Percentiles rank a stretch among this genome's conserved stretches.
Conservation (phyloP, 2,329 filamentous ascomycete genomes). For the Dothidotthia symphoricarpi region DNA sequence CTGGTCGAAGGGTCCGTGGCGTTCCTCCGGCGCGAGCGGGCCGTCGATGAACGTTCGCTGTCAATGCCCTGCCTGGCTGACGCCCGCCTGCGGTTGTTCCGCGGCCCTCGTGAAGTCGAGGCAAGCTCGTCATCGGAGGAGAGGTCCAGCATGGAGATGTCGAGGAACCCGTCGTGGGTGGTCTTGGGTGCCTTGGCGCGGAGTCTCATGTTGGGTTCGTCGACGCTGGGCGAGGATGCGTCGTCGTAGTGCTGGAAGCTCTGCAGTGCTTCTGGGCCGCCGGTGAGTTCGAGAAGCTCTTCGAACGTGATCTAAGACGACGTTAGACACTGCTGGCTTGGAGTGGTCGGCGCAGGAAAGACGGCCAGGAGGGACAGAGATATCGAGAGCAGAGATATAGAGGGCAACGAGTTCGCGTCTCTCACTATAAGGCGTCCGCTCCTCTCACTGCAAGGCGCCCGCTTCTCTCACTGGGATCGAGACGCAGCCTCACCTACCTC, state of each 20-base stretch:
- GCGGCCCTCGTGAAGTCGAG: constrained; percentile 8
- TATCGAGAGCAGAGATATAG: not conserved
- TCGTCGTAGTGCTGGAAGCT: constrained; percentile 38
- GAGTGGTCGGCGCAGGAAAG: not conserved
- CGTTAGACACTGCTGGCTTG: not conserved
- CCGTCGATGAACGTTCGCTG: constrained; percentile 14
- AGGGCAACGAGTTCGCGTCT: not conserved
- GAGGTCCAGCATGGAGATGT: constrained; percentile 29
- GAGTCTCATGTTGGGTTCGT: constrained; percentile 24
- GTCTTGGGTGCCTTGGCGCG: constrained; percentile 17
- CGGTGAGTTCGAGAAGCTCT: constrained; percentile 46
- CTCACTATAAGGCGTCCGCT: not conserved
- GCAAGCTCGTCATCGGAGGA: constrained; percentile 34
- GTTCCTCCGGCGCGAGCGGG: constrained; percentile 14
- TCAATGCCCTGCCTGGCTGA: constrained; percentile 7
- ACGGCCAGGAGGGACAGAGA: not conserved
- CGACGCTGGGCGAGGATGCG: constrained; percentile 11
- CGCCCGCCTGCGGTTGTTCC: constrained; percentile 14
- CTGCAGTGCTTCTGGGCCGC: constrained; percentile 50
- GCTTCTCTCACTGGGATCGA: not conserved
- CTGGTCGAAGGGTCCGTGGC: constrained; percentile 18
- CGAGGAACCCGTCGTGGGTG: constrained; percentile 25
- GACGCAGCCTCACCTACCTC: constrained; percentile 39
- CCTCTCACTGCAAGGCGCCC: constrained; percentile 4
- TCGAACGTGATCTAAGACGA: constrained; percentile 47